Base-by-base conservation (phyloP, 2,329 filamentous ascomycete species). In the Talaromyces sp. region DNA sequence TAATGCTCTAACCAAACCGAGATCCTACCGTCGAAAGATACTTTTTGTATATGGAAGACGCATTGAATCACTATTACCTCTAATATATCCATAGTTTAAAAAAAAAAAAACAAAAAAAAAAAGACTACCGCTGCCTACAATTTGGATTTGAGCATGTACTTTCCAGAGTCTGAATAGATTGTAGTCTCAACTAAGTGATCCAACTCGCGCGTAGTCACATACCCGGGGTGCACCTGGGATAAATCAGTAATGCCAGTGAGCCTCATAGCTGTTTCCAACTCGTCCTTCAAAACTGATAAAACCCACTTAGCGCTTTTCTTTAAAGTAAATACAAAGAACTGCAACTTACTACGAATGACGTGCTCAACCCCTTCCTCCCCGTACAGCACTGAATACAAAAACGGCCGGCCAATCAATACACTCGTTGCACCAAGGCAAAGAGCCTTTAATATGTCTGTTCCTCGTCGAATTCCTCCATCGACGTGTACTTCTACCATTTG, bases 371-470 rank as follows among this genome's bases (percentile, higher is more conserved):
- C 86, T 66, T 84, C 83, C 63, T 78, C 77, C 10, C 84, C 89
- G 57, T 83, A 86, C 57, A 83, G 87, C 38, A 89, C 80, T 0
- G 90, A 91, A 75, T 86, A 96, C 56, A 96, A 78, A n/a, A 90
- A 86, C 46, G 86, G 84, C 29, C 90, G 80, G 2, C 90, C 90
- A 56, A 93, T 81, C 4, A 91, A 91, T 0, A 96, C 92, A 41
- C 86, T 91, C 70, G 84, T 92, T 0, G 92, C 92, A 21, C 92
- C 92, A 5, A 96, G 78, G 68, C 89, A 92, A 24, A 96, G 77
- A 9, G 92, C 91, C 77, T 96, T 96, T 64, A 96, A 88, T 6
- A 96, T 84, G 73, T 96, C 92, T 6, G 92, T 96, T 4, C 91
- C 92, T 64, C 92, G 83, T 73, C 87, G 88, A 67, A 96, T 88